Conservation (phyloP, 2,329 filamentous ascomycete genomes). For the Fusarium sp. region DNA sequence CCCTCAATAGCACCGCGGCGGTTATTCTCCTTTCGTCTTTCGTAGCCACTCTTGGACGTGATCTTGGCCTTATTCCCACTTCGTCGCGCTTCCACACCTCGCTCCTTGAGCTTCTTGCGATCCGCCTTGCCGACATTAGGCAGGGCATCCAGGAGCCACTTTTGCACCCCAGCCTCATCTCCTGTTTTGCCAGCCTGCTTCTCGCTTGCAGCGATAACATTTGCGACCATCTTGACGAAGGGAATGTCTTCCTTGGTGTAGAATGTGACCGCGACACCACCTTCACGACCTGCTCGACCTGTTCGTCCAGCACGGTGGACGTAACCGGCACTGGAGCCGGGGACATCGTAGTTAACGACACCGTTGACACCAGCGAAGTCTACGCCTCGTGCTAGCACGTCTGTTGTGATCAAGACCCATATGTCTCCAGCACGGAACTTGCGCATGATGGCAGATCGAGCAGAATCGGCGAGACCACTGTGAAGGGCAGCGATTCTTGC, state of each 20-base stretch:
- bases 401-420: constrained; percentile 97
- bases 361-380: constrained; percentile 96
- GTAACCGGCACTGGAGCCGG: constrained; percentile 88
- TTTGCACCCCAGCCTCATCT: constrained; percentile 73
- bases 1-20: constrained; percentile 71
- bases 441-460: constrained; percentile 85
- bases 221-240: constrained; percentile 89
- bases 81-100: constrained; percentile 80
- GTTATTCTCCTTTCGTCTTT: constrained; percentile 77
- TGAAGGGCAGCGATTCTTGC: constrained; percentile 90
- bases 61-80: constrained; percentile 70
- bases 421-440: constrained; percentile 92
- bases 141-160: constrained; percentile 89
- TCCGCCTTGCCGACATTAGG: constrained; percentile 87
- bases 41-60: constrained; percentile 84
- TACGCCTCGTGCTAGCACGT: constrained; percentile 89
- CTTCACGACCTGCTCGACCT: constrained; percentile 86
- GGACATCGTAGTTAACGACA: constrained; percentile 97
- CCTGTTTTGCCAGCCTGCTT: constrained; percentile 71
- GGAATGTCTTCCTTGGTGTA: constrained; percentile 97
- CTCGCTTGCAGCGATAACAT: constrained; percentile 88
- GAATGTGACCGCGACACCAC: constrained; percentile 90
- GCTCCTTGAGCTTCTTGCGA: constrained; percentile 82
- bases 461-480: constrained; percentile 81
- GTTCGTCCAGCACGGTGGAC: constrained; percentile 95